Evolutionary conservation across 805 yeast species (phyloP).

Genomic region (Ogataea philodendri): DNA sequence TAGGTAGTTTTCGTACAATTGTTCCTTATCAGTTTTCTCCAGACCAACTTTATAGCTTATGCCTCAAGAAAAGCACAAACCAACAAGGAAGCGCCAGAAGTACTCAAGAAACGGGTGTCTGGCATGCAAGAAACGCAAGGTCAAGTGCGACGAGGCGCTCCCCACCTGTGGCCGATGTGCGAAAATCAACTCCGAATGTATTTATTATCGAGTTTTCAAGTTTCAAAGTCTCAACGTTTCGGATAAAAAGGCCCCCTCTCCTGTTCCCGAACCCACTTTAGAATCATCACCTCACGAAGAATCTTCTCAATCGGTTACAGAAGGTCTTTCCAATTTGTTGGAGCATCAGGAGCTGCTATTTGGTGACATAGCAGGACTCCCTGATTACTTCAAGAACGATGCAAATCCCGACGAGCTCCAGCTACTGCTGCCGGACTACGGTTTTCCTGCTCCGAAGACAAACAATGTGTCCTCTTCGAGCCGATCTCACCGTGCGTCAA

Average conservation of each 20-base stretch:
- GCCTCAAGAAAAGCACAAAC: slow-evolving; percentile 6
- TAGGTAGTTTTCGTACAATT: slow-evolving; percentile 1
- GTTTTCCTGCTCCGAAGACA: slow-evolving; percentile 3
- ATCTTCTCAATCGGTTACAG: slow-evolving; percentile 7
- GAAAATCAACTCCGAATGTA: slow-evolving; percentile 34
- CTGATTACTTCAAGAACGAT: slow-evolving; percentile 15
- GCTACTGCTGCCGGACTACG: slow-evolving; percentile 14
- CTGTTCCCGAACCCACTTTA: not conserved
- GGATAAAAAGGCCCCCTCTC: not conserved
- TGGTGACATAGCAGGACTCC: slow-evolving; percentile 21
- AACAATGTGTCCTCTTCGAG: not conserved
- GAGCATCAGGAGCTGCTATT: slow-evolving; percentile 27
- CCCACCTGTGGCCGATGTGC: slow-evolving; percentile 39
- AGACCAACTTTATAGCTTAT: not conserved
- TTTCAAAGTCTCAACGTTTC: slow-evolving; percentile 21
- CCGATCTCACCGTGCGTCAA: no score
- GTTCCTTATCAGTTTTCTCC: slow-evolving; percentile 1
- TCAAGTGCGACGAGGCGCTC: slow-evolving; percentile 36
- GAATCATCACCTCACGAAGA: slow-evolving; percentile 1
- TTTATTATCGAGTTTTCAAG: slow-evolving; percentile 33
- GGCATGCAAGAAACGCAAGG: slow-evolving; percentile 40
- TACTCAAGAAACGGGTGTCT: slow-evolving; percentile 42
- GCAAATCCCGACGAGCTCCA: slow-evolving; percentile 11
- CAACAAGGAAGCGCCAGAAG: slow-evolving; percentile 31
- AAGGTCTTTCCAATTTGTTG: slow-evolving; percentile 17